A percentile compares a stretch with the other conserved stretches of the same genome.
These are phyloP conservation scores for Cladosporium phlei DNA, from an alignment of 2,329 filamentous ascomycete species.

Conservation along the genomic window DNA sequence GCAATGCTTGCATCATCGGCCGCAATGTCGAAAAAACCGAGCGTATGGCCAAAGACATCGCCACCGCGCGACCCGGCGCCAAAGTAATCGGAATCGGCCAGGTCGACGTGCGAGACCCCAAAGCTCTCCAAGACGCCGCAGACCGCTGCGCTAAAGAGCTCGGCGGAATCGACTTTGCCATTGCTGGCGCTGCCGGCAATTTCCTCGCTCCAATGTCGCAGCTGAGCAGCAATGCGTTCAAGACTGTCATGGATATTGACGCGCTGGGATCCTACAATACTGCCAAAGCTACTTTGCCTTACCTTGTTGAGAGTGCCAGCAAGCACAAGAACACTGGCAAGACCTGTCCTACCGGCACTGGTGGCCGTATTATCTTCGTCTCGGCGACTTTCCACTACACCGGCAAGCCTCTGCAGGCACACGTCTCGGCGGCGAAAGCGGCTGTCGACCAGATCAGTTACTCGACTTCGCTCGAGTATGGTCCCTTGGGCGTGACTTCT, in stretches of 20 bases:
- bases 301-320: constrained; percentile 69
- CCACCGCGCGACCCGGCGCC: constrained; percentile 68
- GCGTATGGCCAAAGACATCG: constrained; percentile 72
- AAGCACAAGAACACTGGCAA: constrained; percentile 58
- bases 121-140: constrained; percentile 67
- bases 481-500: constrained; percentile 76
- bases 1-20: constrained; percentile 89
- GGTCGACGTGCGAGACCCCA: constrained; percentile 62
- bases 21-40: constrained; percentile 87
- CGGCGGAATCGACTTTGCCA: constrained; percentile 85
- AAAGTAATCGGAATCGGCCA: constrained; percentile 81
- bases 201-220: constrained; percentile 82
- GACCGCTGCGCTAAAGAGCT: constrained; percentile 76
- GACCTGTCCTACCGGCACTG: constrained; percentile 47
- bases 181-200: constrained; percentile 93
- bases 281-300: constrained; percentile 81
- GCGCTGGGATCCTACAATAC: constrained; percentile 92
- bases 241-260: constrained; percentile 93
- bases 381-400: constrained; percentile 90
- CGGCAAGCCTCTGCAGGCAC: constrained; percentile 76
- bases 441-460: constrained; percentile 80
- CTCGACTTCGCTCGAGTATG: constrained; percentile 80
- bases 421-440: constrained; percentile 89
- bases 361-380: constrained; percentile 83
- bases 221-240: constrained; percentile 85